These are phyloP conservation scores for Aspergillus cristatus DNA, from an alignment of 495 filamentous ascomycete genomes.

Conservation along the genomic window DNA sequence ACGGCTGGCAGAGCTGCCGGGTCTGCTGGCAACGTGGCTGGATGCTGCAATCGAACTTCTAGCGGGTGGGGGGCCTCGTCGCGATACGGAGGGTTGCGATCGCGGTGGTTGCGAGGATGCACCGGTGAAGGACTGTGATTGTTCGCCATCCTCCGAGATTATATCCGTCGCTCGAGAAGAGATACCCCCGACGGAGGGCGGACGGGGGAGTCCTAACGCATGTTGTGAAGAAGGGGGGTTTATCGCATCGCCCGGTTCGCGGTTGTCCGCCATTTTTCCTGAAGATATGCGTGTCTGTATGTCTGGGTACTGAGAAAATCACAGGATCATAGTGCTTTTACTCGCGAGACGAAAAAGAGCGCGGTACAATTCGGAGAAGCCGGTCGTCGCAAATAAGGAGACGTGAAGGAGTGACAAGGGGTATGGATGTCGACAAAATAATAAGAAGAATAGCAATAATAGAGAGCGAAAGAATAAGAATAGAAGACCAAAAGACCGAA, in stretches of 20 bases:
- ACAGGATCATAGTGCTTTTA: no score
- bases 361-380: not conserved
- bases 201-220: conserved; percentile 34
- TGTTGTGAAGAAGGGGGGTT: conserved; percentile 16
- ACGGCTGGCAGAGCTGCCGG: conserved; percentile 57
- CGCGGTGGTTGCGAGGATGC: conserved; percentile 34
- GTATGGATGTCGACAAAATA: conserved; percentile 5
- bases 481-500: conserved; percentile 2
- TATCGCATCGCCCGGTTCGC: conserved; percentile 19
- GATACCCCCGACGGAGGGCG: conserved; percentile 49
- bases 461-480: conserved; percentile 6
- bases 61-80: conserved; percentile 36
- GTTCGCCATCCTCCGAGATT: conserved; percentile 45
- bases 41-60: conserved; percentile 26
- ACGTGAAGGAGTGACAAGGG: no score
- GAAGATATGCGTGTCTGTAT: no score
- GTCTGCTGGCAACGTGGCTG: conserved; percentile 39
- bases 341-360: not conserved
- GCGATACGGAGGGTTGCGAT: conserved; percentile 37
- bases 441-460: conserved; percentile 4
- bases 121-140: conserved; percentile 28
- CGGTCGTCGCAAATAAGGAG: no score
- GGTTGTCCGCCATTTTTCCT: conserved; percentile 19
- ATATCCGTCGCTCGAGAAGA: conserved; percentile 82
- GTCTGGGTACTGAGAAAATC: no score